A percentile compares a stretch with the other conserved stretches of the same genome.
phyloP scores from a whole-genome alignment of 305 asterid species.

The Fraxinus xanthoxyloides region DNA sequence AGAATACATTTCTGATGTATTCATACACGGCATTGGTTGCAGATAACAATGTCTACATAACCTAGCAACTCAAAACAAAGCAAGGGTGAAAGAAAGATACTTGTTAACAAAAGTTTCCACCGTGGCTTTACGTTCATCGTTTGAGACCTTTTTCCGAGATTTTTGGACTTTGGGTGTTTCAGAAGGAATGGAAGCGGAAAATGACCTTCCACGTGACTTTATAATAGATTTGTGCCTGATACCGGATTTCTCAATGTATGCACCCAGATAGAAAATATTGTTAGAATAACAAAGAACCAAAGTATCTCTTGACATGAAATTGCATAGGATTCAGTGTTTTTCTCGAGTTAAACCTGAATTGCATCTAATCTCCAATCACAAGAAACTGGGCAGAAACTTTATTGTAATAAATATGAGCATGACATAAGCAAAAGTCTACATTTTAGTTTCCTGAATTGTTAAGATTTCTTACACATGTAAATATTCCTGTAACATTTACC shows the following conservation, averaged over 20 bases:
- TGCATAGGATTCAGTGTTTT: constrained; percentile 1
- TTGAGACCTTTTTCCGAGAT: constrained; percentile 30
- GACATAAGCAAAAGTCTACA: neutral
- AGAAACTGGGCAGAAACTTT: neutral
- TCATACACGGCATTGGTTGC: neutral
- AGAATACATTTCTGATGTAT: neutral
- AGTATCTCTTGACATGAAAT: neutral
- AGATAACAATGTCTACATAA: constrained; percentile 2
- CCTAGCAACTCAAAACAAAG: constrained; percentile 10
- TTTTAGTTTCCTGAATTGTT: neutral
- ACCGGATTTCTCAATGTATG: constrained; percentile 21
- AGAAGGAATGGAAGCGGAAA: constrained; percentile 33
- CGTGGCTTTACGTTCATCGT: constrained; percentile 38
- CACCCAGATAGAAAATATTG: constrained; percentile 8
- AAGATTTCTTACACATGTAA: neutral
- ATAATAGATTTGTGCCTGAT: constrained; percentile 16
- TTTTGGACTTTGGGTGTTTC: constrained; percentile 21
- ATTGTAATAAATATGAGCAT: neutral
- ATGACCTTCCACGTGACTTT: constrained; percentile 26
- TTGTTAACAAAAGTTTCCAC: constrained; percentile 40
- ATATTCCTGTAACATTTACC: neutral
- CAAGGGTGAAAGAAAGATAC: constrained; percentile 24
- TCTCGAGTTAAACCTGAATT: constrained; percentile 10
- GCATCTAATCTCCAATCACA: constrained; percentile 1
- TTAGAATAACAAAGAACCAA: neutral